Evolutionary conservation across 2,329 filamentous ascomycete species (phyloP).

Genomic region (Exophiala sp.): DNA sequence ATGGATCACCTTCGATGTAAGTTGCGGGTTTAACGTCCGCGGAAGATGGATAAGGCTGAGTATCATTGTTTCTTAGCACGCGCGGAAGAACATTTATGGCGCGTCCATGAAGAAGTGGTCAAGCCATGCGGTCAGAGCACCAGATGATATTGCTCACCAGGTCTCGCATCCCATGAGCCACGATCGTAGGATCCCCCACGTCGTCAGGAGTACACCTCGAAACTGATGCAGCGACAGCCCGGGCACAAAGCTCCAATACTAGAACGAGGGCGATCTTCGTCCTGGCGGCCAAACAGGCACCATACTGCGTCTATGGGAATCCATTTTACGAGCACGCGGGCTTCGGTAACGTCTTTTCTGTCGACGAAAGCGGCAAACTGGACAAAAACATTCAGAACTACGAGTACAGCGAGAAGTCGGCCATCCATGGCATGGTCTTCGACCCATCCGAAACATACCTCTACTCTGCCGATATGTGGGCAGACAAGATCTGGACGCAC

Average conservation of each 20-base stretch:
- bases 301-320: constrained; percentile 82
- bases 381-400: constrained; percentile 45
- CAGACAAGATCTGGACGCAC: constrained; percentile 70
- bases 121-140: constrained; percentile 71
- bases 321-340: constrained; percentile 86
- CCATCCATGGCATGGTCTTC: constrained; percentile 50
- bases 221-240: constrained; percentile 7
- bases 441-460: constrained; percentile 44
- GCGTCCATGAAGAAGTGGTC: constrained; percentile 93
- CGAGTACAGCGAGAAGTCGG: constrained; percentile 43
- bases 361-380: constrained; percentile 41
- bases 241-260: constrained; percentile 63
- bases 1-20: constrained; percentile 87
- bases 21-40: constrained; percentile 30
- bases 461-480: constrained; percentile 48
- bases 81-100: constrained; percentile 80
- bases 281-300: constrained; percentile 71
- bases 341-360: constrained; percentile 66
- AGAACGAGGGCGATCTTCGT: constrained; percentile 89
- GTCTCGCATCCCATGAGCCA: constrained; percentile 71
- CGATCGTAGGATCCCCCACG: constrained; percentile 53
- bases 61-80: constrained; percentile 54
- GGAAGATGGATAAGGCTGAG: background rate
- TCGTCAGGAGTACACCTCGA: constrained; percentile 7
- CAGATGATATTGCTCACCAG: constrained; percentile 72